phyloP scores from a whole-genome alignment of 208 protist genomes.

The Vickermania ingenoplastis region DNA sequence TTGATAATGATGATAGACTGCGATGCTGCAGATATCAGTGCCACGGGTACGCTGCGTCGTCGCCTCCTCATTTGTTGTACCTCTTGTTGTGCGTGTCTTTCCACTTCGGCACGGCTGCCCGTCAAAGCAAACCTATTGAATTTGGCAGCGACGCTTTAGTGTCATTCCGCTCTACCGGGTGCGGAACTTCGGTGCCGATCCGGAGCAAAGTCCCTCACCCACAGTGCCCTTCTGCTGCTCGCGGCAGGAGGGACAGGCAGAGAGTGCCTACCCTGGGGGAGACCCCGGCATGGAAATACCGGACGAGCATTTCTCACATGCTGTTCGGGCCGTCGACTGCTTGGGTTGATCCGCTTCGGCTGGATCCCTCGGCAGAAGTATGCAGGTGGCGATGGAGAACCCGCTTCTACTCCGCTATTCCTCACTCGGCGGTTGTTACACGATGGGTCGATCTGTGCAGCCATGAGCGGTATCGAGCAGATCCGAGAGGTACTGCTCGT shows the following conservation, averaged over 20 bases:
- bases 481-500: not conserved
- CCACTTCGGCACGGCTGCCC: slow-evolving; percentile 7
- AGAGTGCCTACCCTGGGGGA: slow-evolving; percentile 32
- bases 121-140: slow-evolving; percentile 46
- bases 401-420: slow-evolving; percentile 5
- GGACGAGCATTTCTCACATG: not conserved
- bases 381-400: slow-evolving; percentile 9
- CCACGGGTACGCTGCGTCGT: too few species aligned
- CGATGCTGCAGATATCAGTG: too few species aligned
- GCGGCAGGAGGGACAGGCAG: slow-evolving; percentile 14
- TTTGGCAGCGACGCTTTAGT: slow-evolving; percentile 9
- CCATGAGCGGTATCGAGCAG: slow-evolving; percentile 17
- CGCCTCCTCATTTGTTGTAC: not conserved
- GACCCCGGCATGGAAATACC: not conserved
- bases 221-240: not conserved
- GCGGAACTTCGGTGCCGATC: slow-evolving; percentile 17
- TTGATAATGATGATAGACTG: too few species aligned
- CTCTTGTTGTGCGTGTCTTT: too few species aligned
- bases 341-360: slow-evolving; percentile 15
- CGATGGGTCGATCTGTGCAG: slow-evolving; percentile 17
- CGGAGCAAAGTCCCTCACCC: slow-evolving; percentile 75
- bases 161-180: slow-evolving; percentile 3
- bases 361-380: slow-evolving; percentile 23
- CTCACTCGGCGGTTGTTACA: slow-evolving; percentile 16
- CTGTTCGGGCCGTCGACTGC: slow-evolving; percentile 21